A percentile compares a stretch with the other conserved stretches of the same genome.
Evolutionary conservation across 1,139 yeast genomes (phyloP).

Genomic region (Zygoascus meyerae): DNA sequence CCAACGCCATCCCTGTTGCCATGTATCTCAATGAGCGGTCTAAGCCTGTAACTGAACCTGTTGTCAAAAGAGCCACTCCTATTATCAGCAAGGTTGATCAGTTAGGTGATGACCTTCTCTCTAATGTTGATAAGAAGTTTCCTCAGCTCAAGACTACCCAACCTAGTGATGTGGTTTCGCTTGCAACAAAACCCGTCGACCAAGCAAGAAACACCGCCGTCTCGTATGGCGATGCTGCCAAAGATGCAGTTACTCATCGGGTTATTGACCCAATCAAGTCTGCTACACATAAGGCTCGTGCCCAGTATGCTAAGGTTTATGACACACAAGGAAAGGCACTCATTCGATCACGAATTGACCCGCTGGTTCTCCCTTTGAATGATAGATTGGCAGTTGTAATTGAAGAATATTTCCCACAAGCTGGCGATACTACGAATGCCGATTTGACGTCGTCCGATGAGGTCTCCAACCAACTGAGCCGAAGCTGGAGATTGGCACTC

Average conservation of each 20-base stretch:
- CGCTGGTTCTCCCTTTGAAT: slow-evolving; percentile 57
- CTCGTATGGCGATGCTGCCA: slow-evolving; percentile 27
- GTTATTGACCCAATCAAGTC: slow-evolving; percentile 31
- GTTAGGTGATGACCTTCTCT: slow-evolving; percentile 33
- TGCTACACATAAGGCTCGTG: slow-evolving; percentile 30
- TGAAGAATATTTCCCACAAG: slow-evolving; percentile 42
- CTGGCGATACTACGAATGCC: slow-evolving; percentile 35
- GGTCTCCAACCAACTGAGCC: slow-evolving; percentile 29
- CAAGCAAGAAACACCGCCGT: slow-evolving; percentile 27
- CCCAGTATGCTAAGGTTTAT: slow-evolving; percentile 35
- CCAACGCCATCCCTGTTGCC: slow-evolving; percentile 53
- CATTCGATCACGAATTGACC: slow-evolving; percentile 56
- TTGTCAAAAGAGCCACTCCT: slow-evolving; percentile 31
- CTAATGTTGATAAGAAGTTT: slow-evolving; percentile 32
- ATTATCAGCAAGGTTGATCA: slow-evolving; percentile 31
- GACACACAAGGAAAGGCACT: slow-evolving; percentile 59
- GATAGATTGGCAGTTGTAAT: slow-evolving; percentile 45
- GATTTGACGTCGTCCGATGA: slow-evolving; percentile 34
- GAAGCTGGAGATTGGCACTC: slow-evolving; percentile 30
- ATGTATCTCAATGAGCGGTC: slow-evolving; percentile 36
- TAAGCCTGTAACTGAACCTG: slow-evolving; percentile 31
- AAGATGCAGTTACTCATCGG: slow-evolving; percentile 25
- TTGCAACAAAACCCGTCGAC: slow-evolving; percentile 31
- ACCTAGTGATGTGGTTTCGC: slow-evolving; percentile 32
- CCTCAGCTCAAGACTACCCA: slow-evolving; percentile 34